Percentiles rank a stretch among this genome's conserved stretches.
phyloP scores from a whole-genome alignment of 768 basidiomycete species.

The Chalciporus sphaerocephalus region DNA sequence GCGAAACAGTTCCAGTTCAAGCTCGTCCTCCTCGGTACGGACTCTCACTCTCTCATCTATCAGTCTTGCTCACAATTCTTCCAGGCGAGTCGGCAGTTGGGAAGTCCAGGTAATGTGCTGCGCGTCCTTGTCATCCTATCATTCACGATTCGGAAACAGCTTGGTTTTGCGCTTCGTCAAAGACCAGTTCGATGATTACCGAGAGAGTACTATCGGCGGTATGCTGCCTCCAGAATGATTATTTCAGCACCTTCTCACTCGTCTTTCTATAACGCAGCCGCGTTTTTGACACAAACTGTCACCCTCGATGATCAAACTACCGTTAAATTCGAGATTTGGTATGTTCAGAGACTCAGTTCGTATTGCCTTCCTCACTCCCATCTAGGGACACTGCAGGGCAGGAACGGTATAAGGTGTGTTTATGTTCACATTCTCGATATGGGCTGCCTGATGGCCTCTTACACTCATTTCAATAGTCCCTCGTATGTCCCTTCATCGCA shows the following conservation, averaged over 20 bases:
- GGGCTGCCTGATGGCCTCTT: background rate
- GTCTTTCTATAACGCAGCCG: constrained; percentile 58
- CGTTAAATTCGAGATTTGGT: constrained; percentile 99
- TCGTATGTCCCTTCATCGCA: constrained; percentile 35
- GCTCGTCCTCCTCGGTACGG: constrained; percentile 85
- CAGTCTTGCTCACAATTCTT: constrained; percentile 7
- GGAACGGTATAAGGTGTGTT: constrained; percentile 83
- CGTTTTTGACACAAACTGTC: constrained; percentile 98
- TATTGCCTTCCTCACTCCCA: background rate
- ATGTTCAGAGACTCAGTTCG: constrained; percentile 17
- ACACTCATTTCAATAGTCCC: constrained; percentile 32
- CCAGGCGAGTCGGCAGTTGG: constrained; percentile 96
- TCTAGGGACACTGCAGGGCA: constrained; percentile 92
- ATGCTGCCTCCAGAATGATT: constrained; percentile 2
- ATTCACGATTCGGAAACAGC: constrained; percentile 40
- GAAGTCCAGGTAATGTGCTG: constrained; percentile 71
- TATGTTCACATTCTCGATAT: background rate
- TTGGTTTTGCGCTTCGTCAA: constrained; percentile 95
- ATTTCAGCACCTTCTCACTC: constrained; percentile 11
- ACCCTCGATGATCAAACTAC: constrained; percentile 82
- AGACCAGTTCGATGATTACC: constrained; percentile 92
- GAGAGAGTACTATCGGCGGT: constrained; percentile 94
- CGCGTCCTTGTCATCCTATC: constrained; percentile 20
- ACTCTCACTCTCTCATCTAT: background rate
- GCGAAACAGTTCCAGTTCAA: constrained; percentile 94